Evolutionary conservation across 371 early-diverging fungal species (phyloP), one percentile per base, ranked within the genome.

Genomic region (Umbelopsis sp.): DNA sequence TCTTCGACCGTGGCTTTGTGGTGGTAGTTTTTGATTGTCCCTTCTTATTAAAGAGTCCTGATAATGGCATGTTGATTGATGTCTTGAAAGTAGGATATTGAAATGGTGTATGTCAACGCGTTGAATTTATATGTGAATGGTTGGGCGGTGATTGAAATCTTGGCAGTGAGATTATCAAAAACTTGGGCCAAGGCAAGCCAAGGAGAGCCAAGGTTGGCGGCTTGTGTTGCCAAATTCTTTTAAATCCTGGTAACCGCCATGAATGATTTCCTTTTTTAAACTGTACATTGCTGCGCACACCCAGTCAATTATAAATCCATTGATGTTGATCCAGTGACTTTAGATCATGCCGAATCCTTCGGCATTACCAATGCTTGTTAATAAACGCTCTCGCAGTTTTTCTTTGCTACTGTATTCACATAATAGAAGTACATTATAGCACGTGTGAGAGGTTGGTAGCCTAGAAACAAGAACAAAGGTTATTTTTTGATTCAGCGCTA

Each of bases 371-470:
- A 98, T 93, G 22, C 97, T 96, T 1, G 89, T 93, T 29, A 90
- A 64, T 41, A 99, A 74, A 50, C 92, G 87, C 44, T 90, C 85
- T 25, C 86, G 78, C 69, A 99, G 74, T 76, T 95, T 96, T 32
- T 91, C 91, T 63, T 89, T 87, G 18, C 87, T 76, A 7, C 80
- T 72, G 69, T 98, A 98, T 74, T 97, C 96, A 22, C 97, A 97
- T 41, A 99, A 78, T 38, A 98, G 78, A n/a, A 99, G 74, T 2
- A 94, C 88, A 63, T 95, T 96, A 75, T 98, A 99, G 76, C 96
- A 96, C 11, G 95, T 95, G 72, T 92, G 83, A 0, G 94, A 90
- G 0, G 96, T 93, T 0, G 91, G 91, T 50, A 91, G 65, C 50
- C 85, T 81, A 12, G 41, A 5, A 12, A 12, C 12, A 41, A 4